Evolutionary conservation across 2,329 filamentous ascomycete species (phyloP).

Genomic region (Didymella glomerata): DNA sequence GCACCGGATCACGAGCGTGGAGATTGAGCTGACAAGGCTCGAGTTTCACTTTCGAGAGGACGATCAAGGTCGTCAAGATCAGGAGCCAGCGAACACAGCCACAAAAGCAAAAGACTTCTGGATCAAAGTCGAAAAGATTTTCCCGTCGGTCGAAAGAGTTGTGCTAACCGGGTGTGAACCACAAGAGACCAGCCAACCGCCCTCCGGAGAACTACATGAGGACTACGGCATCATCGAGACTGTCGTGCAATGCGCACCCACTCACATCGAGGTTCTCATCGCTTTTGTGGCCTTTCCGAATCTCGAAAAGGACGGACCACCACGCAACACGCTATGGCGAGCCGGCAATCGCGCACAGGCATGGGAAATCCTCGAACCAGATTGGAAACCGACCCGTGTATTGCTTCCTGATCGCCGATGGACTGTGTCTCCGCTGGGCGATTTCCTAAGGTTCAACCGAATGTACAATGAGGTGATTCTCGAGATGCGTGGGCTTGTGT

Average conservation of each 20-base stretch:
- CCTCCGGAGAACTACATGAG: background rate
- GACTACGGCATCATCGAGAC: constrained; percentile 1
- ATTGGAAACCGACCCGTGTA: constrained; percentile 19
- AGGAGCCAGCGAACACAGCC: background rate
- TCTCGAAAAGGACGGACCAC: background rate
- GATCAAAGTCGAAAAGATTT: background rate
- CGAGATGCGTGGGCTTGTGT: constrained; percentile 9
- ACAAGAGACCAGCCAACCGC: background rate
- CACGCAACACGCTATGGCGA: background rate
- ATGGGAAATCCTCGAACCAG: constrained; percentile 5
- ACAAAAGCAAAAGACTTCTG: constrained; percentile 5
- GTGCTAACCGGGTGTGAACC: background rate
- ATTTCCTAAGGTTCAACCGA: constrained; percentile 2
- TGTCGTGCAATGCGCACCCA: constrained; percentile 1
- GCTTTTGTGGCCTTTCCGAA: background rate
- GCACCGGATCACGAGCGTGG: background rate
- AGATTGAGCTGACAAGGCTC: background rate
- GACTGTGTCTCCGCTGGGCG: constrained; percentile 12
- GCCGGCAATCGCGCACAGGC: background rate
- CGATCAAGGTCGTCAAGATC: background rate
- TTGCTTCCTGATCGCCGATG: constrained; percentile 12
- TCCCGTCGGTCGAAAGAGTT: background rate
- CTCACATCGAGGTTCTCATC: background rate
- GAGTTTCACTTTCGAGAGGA: background rate
- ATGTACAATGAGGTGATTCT: background rate